Conservation (phyloP, 768 basidiomycete species). For the Rhizopogon sp. region DNA sequence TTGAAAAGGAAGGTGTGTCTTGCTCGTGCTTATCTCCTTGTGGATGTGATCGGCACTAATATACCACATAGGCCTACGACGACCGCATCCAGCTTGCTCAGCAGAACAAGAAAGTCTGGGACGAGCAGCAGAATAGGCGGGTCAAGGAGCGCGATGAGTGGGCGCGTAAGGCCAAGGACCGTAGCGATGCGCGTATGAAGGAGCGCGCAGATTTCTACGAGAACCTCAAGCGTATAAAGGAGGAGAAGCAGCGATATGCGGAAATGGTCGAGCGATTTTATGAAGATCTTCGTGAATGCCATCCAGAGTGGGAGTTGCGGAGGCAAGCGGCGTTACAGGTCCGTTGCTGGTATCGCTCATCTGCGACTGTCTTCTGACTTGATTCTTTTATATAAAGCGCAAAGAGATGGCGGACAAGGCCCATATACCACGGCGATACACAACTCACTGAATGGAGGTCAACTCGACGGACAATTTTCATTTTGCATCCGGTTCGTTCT, state of each 20-base stretch:
- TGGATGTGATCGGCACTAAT: background rate
- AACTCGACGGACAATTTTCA: conserved; percentile 11
- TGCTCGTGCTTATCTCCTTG: background rate
- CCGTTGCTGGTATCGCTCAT: conserved; percentile 10
- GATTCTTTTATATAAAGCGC: conserved; percentile 18
- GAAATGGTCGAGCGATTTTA: conserved; percentile 50
- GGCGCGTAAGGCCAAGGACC: conserved; percentile 45
- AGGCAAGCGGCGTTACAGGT: conserved; percentile 49
- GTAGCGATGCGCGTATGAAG: conserved; percentile 46
- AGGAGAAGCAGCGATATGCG: conserved; percentile 34
- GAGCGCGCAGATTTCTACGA: conserved; percentile 32
- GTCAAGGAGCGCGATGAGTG: conserved; percentile 50
- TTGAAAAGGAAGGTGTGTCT: conserved; percentile 47
- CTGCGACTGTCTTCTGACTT: conserved; percentile 1
- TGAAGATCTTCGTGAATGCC: conserved; percentile 46
- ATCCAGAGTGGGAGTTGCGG: conserved; percentile 61
- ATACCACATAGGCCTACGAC: conserved; percentile 40
- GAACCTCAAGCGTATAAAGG: conserved; percentile 35
- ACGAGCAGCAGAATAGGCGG: conserved; percentile 35
- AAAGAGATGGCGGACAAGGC: conserved; percentile 22
- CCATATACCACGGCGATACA: conserved; percentile 16
- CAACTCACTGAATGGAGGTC: conserved; percentile 1
- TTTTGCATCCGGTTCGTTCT: conserved; percentile 11
- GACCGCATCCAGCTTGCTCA: conserved; percentile 29
- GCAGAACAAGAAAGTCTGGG: conserved; percentile 20